Evolutionary conservation across 2,329 filamentous ascomycete genomes (phyloP), one percentile per base, ranked within the genome.

Genomic region (Arthrobotrys iridis): DNA sequence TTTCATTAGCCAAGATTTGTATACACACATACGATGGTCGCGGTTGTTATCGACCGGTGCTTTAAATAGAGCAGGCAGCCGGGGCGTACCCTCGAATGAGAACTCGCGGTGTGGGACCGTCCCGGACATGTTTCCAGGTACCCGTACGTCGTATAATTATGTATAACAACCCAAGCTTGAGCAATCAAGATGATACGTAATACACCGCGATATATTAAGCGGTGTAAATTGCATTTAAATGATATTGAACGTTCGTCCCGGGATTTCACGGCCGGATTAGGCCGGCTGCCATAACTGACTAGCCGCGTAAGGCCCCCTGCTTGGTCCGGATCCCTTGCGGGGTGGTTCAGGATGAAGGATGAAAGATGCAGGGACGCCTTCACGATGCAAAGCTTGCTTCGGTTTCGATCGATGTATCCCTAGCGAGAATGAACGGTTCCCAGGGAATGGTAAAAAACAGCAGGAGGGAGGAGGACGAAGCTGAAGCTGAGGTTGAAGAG

Each of bases 271-370:
- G 35, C 68, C 68, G 68, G 52, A 60, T 46, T 55, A n/a, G 55
- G 60, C 30, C n/a, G 68, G 40, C 60, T 55, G 62, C 70, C 70
- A 74, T 67, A 62, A 67, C 55, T 33, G 62, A 67, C 52, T 52
- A 60, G 70, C 5, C n/a, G 22, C 20, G 24, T 22, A 18, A 24
- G 11, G 22, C 48, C 28, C 65, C 65, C 52, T 55, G 60, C 48
- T 15, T 41, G 48, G 50, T 50, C 41, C 4, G 30, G 48, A 46
- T 50, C 41, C 4, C 15, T 45, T 41, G 57, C 57, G 37, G 37
- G 35, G 57, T 33, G 26, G n/a, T 18, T 26, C 7, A 3, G 33
- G 26, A 52, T 11, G 26, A 59, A 67, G n/a, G 57, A 35, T 63
- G 43, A 37, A 55, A 67, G n/a, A 43, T 45, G 64, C 64, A 68